These are phyloP conservation scores for Penicillium decumbens DNA, from an alignment of 2,329 filamentous ascomycete genomes.

Conservation along the genomic window DNA sequence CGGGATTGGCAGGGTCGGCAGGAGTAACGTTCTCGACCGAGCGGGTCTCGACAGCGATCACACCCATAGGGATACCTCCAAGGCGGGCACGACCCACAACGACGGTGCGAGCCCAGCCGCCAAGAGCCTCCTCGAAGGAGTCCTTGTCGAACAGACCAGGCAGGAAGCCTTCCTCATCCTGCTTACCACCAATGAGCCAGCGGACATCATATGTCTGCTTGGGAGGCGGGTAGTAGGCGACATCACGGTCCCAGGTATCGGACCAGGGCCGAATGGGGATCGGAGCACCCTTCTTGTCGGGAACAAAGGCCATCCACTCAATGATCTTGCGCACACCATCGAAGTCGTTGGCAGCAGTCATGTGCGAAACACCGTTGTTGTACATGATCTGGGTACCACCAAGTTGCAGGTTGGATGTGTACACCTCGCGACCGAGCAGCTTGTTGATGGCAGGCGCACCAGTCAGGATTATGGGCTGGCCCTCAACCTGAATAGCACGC, in stretches of 20 bases:
- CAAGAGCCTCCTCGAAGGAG: conserved; percentile 94
- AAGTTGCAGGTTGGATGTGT: conserved; percentile 97
- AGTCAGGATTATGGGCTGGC: conserved; percentile 96
- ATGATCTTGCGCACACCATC: conserved; percentile 97
- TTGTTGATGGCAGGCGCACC: conserved; percentile 98
- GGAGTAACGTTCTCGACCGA: conserved; percentile 95
- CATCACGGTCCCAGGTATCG: conserved; percentile 89
- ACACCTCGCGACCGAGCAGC: conserved; percentile 93
- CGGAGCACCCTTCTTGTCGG: conserved; percentile 87
- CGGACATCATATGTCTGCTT: conserved; percentile 89
- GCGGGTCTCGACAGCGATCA: conserved; percentile 93
- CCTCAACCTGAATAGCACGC: conserved; percentile 97
- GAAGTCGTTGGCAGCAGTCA: conserved; percentile 97
- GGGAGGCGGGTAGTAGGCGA: conserved; percentile 72
- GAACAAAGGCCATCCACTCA: conserved; percentile 95
- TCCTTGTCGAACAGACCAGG: conserved; percentile 92
- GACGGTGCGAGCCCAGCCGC: conserved; percentile 94
- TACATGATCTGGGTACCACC: conserved; percentile 99
- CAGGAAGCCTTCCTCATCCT: conserved; percentile 78
- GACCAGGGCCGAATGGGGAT: conserved; percentile 84
- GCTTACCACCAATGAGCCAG: conserved; percentile 84
- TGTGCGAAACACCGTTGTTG: conserved; percentile 98
- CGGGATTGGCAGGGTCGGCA: conserved; percentile 94
- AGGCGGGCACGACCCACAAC: conserved; percentile 94
- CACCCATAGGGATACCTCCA: conserved; percentile 95